Evolutionary conservation across 2,329 filamentous ascomycete species (phyloP).

Genomic region (Exophiala bonariae): DNA sequence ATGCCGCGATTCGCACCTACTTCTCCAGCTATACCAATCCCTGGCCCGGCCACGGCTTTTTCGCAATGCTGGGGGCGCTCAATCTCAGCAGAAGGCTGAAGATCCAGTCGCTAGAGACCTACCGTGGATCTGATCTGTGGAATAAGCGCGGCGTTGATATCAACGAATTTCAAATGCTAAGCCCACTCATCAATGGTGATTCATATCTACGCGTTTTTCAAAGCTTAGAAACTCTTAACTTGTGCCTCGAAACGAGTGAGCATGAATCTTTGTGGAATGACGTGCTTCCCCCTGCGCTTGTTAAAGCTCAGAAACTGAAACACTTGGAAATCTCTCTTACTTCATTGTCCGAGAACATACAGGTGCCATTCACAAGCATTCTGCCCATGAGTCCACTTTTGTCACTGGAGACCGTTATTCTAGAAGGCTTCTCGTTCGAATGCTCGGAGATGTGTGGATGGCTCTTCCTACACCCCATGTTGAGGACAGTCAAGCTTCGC

Average conservation of each 20-base stretch:
- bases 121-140: constrained; percentile 1
- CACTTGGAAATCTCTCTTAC: constrained; percentile 8
- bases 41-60: constrained; percentile 14
- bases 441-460: constrained; percentile 2
- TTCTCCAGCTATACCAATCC: neutral
- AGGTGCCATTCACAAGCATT: neutral
- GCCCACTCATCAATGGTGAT: neutral
- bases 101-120: constrained; percentile 11
- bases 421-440: constrained; percentile 5
- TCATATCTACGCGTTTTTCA: constrained; percentile 1
- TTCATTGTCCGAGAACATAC: no score
- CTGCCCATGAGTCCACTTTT: constrained; percentile 1
- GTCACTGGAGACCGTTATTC: constrained; percentile 2
- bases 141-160: constrained; percentile 2
- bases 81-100: neutral
- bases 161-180: neutral
- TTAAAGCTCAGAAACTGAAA: constrained; percentile 3
- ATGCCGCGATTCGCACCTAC: neutral
- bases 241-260: constrained; percentile 7
- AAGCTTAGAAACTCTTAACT: constrained; percentile 4
- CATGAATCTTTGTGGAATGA: neutral
- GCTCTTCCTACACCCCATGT: constrained; percentile 12
- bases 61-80: constrained; percentile 7
- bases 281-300: neutral
- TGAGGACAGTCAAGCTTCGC: constrained; percentile 8